These are phyloP conservation scores for Monosporascus sp. DNA, from an alignment of 2,329 filamentous ascomycete species.

Conservation along the genomic window DNA sequence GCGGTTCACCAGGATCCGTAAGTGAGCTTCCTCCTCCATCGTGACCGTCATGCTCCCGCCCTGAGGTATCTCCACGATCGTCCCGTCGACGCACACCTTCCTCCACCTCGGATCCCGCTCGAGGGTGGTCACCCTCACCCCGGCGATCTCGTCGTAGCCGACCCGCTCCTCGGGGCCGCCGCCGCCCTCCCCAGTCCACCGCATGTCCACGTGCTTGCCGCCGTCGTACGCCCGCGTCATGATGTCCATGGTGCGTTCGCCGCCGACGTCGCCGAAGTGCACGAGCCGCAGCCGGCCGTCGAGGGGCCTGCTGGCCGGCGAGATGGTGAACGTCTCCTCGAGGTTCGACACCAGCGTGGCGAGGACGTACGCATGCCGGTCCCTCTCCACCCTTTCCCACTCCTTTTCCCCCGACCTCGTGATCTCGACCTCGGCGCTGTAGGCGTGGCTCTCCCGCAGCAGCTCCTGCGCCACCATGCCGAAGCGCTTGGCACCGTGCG, in stretches of 20 bases:
- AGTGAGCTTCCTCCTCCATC: conserved; percentile 37
- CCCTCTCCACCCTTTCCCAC: conserved; percentile 18
- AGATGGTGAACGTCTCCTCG: conserved; percentile 77
- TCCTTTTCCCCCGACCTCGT: conserved; percentile 9
- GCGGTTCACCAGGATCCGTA: conserved; percentile 40
- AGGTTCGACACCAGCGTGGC: conserved; percentile 73
- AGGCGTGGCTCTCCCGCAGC: conserved; percentile 50
- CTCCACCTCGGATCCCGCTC: conserved; percentile 73
- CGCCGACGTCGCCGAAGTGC: conserved; percentile 64
- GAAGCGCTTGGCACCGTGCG: conserved; percentile 73
- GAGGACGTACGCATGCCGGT: conserved; percentile 70
- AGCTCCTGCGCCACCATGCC: conserved; percentile 77
- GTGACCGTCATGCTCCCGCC: conserved; percentile 67
- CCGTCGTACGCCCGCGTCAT: conserved; percentile 62
- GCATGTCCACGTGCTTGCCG: conserved; percentile 50
- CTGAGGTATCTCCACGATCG: conserved; percentile 68
- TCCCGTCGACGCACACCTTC: conserved; percentile 86
- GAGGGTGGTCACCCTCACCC: conserved; percentile 58
- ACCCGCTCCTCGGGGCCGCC: conserved; percentile 44
- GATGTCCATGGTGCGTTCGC: conserved; percentile 66
- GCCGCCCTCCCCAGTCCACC: conserved; percentile 29
- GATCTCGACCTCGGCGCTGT: conserved; percentile 39
- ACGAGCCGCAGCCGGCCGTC: conserved; percentile 68
- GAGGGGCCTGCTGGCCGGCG: conserved; percentile 63
- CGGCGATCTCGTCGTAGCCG: conserved; percentile 65